phyloP scores from a whole-genome alignment of 176 grass and related monocot species.

The Cymbopogon citratus region DNA sequence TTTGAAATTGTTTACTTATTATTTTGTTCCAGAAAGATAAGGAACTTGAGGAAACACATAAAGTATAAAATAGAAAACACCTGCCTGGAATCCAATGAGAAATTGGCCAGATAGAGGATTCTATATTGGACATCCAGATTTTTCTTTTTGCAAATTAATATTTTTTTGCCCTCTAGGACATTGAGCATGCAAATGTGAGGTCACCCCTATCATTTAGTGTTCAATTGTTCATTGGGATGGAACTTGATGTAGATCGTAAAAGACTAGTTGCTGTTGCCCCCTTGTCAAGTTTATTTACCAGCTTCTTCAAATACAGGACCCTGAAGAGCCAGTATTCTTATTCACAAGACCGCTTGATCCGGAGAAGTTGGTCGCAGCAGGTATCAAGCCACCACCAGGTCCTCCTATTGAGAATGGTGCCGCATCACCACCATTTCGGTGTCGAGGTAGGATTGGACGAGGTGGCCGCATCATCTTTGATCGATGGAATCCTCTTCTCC shows the following conservation, averaged over 20 bases:
- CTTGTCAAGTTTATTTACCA: conserved; percentile 19
- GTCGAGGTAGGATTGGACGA: conserved; percentile 78
- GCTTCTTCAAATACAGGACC: conserved; percentile 52
- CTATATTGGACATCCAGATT: neutral
- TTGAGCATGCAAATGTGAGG: neutral
- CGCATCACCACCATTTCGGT: conserved; percentile 38
- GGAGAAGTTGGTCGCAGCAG: conserved; percentile 57
- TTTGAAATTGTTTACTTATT: neutral
- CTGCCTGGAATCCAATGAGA: neutral
- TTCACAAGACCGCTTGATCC: conserved; percentile 73
- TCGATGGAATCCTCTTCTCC: conserved; percentile 62
- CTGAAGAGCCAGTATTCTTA: conserved; percentile 76
- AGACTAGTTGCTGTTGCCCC: neutral
- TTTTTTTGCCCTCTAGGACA: conserved; percentile 16
- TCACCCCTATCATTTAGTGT: conserved; percentile 6
- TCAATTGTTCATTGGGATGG: neutral
- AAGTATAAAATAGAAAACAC: neutral
- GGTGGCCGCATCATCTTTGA: conserved; percentile 97
- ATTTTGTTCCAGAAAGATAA: neutral
- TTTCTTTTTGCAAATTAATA: neutral
- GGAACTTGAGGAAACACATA: neutral
- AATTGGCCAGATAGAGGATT: neutral
- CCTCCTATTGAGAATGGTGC: conserved; percentile 58
- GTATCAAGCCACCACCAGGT: conserved; percentile 55
- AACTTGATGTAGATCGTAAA: neutral